phyloP scores from a whole-genome alignment of 2,329 filamentous ascomycete species.

The Saccharata proteae region DNA sequence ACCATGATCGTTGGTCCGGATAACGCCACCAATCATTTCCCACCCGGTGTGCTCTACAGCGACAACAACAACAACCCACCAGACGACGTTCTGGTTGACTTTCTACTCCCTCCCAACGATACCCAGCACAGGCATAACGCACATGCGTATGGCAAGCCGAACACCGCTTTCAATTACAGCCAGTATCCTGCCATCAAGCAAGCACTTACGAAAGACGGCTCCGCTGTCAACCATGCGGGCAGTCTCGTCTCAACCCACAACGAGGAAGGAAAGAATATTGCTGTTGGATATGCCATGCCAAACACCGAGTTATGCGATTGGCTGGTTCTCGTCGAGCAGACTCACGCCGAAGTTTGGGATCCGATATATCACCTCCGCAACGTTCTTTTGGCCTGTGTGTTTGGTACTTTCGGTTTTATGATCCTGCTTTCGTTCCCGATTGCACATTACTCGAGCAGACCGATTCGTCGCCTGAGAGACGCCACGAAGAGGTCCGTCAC shows the following conservation, averaged over 20 bases:
- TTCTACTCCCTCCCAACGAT: conserved; percentile 22
- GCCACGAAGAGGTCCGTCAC: conserved; percentile 64
- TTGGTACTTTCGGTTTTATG: conserved; percentile 65
- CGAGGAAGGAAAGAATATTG: conserved; percentile 56
- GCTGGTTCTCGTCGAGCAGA: conserved; percentile 71
- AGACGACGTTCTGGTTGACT: conserved; percentile 17
- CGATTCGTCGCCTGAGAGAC: conserved; percentile 62
- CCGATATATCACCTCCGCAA: conserved; percentile 65
- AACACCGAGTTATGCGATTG: conserved; percentile 61
- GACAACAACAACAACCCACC: conserved; percentile 13
- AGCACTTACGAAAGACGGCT: conserved; percentile 40
- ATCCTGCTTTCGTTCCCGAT: conserved; percentile 62
- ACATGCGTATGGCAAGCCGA: conserved; percentile 15
- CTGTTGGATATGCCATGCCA: conserved; percentile 68
- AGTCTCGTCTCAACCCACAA: conserved; percentile 58
- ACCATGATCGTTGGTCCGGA: conserved; percentile 60
- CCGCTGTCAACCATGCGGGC: conserved; percentile 45
- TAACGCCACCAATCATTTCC: conserved; percentile 48
- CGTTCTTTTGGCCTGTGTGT: conserved; percentile 73
- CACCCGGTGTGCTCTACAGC: conserved; percentile 20
- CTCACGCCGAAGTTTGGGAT: conserved; percentile 58
- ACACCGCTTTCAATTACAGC: conserved; percentile 42
- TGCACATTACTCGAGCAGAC: conserved; percentile 69
- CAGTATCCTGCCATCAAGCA: conserved; percentile 51
- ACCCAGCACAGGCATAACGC: conserved; percentile 18